Evolutionary conservation across 2,329 filamentous ascomycete species (phyloP).

Genomic region (Colletotrichum graminicola): DNA sequence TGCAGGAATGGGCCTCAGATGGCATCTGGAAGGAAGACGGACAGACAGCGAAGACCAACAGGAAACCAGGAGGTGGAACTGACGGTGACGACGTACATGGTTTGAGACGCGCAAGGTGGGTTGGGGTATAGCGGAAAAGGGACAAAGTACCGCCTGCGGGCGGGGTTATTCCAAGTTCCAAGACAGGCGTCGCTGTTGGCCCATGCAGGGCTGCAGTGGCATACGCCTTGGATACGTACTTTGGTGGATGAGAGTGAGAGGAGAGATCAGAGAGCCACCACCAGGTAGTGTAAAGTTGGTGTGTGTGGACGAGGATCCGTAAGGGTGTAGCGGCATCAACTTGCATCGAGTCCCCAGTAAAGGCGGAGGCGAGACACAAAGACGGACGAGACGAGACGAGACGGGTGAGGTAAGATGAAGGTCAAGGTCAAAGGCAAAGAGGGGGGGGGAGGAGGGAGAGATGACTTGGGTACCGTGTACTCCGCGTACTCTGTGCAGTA

Average conservation of each 20-base stretch:
- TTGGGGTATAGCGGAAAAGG: constrained; percentile 37
- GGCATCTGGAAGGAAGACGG: constrained; percentile 33
- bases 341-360: constrained; percentile 35
- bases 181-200: constrained; percentile 34
- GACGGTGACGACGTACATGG: constrained; percentile 41
- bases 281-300: background rate
- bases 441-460: background rate
- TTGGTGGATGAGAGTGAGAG: constrained; percentile 17
- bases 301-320: constrained; percentile 29
- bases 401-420: constrained; percentile 26
- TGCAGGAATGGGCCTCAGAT: constrained; percentile 36
- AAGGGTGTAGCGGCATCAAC: constrained; percentile 40
- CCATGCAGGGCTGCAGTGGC: constrained; percentile 41
- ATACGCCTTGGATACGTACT: constrained; percentile 32
- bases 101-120: constrained; percentile 42
- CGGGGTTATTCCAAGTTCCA: constrained; percentile 41
- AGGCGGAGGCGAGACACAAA: constrained; percentile 33
- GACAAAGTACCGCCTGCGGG: constrained; percentile 39
- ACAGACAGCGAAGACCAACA: constrained; percentile 29
- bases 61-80: constrained; percentile 42
- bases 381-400: constrained; percentile 26
- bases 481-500: background rate
- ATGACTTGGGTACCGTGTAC: constrained; percentile 28
- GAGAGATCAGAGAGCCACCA: background rate
- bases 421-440: constrained; percentile 31